Conservation (phyloP, 2,329 filamentous ascomycete species). For the Pseudogymnoascus sp. region DNA sequence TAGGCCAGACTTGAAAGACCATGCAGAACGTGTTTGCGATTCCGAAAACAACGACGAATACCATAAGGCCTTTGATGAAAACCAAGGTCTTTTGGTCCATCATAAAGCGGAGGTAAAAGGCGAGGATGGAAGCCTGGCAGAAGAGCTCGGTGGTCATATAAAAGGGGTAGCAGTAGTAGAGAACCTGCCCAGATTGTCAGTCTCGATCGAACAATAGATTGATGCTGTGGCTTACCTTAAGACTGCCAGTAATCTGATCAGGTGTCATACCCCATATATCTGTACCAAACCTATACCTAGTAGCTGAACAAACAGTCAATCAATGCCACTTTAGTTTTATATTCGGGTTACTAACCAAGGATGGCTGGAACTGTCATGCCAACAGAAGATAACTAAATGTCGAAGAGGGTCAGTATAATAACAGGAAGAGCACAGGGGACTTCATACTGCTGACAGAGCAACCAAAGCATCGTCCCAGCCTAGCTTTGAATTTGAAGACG, state of each 20-base stretch:
- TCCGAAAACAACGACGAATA: conserved; percentile 22
- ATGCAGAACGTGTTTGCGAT: conserved; percentile 26
- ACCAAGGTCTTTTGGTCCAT: conserved; percentile 17
- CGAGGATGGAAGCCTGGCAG: conserved; percentile 27
- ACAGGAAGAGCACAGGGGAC: background rate
- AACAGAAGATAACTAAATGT: conserved; percentile 20
- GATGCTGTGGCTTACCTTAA: conserved; percentile 18
- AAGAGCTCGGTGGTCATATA: conserved; percentile 25
- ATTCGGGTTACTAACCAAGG: conserved; percentile 13
- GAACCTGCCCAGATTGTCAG: conserved; percentile 16
- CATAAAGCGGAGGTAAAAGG: conserved; percentile 29
- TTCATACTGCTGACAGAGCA: conserved; percentile 24
- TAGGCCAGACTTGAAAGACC: conserved; percentile 31
- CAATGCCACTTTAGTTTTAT: background rate
- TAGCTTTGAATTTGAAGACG: conserved; percentile 22
- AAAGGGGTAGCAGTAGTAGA: conserved; percentile 26
- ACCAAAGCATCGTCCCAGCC: conserved; percentile 29
- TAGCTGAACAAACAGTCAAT: conserved; percentile 16
- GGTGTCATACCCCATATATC: conserved; percentile 27
- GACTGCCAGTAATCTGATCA: conserved; percentile 23
- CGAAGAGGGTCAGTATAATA: conserved; percentile 9
- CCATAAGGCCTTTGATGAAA: conserved; percentile 21
- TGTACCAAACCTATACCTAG: conserved; percentile 23
- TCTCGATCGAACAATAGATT: conserved; percentile 6
- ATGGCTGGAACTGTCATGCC: conserved; percentile 25